Base-by-base conservation (phyloP, 2,329 filamentous ascomycete genomes). In the Epichloe bromicola region DNA sequence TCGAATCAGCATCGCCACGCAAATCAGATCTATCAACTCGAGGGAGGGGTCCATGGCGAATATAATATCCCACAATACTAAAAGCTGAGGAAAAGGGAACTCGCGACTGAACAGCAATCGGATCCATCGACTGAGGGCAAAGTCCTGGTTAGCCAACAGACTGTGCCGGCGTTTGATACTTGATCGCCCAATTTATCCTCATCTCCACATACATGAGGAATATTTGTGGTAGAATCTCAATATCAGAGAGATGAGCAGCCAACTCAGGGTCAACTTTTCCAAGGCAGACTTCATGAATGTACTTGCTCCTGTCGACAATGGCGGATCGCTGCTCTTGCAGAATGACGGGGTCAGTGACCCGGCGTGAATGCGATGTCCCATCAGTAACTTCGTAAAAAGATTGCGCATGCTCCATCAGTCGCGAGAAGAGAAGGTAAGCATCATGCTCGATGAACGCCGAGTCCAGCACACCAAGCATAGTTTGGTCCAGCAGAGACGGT, bases 161-260 rank as follows among this genome's bases (percentile, higher is more conserved):
- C 5, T 34, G 30, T 15, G 38, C 54, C 4, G 50, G 46, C 15
- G 20, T 30, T 20, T 36, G 47, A 23, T 36, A 17, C 19, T 23
- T 43, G 41, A 12, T 37, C 19, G 11, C 19, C 19, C 17, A 17
- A 41, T n/a, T 41, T 5, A 10, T 17, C 39, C 20, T 42, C 26
- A 44, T 48, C 56, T 41, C 15, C 12, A 64, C 75, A 65, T 69
- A 93, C 86, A 97, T 94, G 23, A 97, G 71, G 62, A 97, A 98
- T 48, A 98, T 91, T 60, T 98, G 93, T 1, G 93, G 93, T n/a
- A 96, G 70, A 54, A 98, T 83, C 54, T 96, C 91, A 45, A 96
- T 83, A 53, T 80, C 78, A 53, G 82, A 83, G 17, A 98, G 75
- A 65, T 97, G 90, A 23, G 75, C 74, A 14, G 88, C 85, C 30